Evolutionary conservation across 2,329 filamentous ascomycete species (phyloP), one percentile per base, ranked within the genome.

Genomic region (Chaetomium sp.): DNA sequence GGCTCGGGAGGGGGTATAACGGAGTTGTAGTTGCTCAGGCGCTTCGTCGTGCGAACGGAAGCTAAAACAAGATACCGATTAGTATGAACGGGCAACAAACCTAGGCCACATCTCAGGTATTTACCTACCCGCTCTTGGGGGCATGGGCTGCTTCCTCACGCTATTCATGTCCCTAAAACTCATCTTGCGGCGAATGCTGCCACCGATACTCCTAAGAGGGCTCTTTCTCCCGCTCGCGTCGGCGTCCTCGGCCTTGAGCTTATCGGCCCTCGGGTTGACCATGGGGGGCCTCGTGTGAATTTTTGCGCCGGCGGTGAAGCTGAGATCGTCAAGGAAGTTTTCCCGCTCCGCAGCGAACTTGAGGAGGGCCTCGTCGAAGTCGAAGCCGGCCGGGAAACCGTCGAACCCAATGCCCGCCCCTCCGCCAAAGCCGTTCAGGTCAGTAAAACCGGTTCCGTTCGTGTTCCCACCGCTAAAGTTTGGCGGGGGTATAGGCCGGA

Each of bases 281-380:
- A 91, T 92, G 10, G 87, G 87, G 27, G 89, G 87, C 64, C 88
- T 82, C 64, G 85, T 80, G 70, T 90, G 86, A 27, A 90, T 83
- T 69, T 92, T 90, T 49, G 91, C 90, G 51, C 93, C 93, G 25
- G 93, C 92, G 70, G 86, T 92, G 75, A 98, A 93, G 70, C 89
- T 92, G 61, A 98, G 84, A 75, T 99, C 95, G 69, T 96, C 92
- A 60, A 98, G 81, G 73, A 99, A 99, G 66, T 89, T 90, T 72
- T 99, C 95, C 69, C 95, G 85, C 80, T 98, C 94, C n/a, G 89
- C 90, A 54, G 95, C 93, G 76, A 99, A 99, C 79, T 97, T 98
- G 73, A 93, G 81, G 70, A 99, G 83, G 29, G 95, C 94, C 74
- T 91, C 89, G 75, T 98, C 95, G 73, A 99, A 99, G 76, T 98